phyloP scores from a whole-genome alignment of 2,329 filamentous ascomycete genomes.

The Colletotrichum sp. region DNA sequence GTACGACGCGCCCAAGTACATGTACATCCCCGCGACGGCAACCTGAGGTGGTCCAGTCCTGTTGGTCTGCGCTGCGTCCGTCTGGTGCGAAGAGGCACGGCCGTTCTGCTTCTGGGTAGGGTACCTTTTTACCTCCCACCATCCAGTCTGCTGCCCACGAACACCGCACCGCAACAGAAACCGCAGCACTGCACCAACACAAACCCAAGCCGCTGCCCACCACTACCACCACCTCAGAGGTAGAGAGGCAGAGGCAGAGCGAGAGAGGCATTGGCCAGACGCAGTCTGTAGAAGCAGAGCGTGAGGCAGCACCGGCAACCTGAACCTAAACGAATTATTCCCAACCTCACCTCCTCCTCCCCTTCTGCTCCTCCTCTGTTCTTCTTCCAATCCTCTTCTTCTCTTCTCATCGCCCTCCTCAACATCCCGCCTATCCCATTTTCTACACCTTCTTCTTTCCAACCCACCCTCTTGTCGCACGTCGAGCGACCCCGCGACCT shows the following conservation, averaged over 20 bases:
- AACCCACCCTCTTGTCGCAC: slow-evolving; percentile 6
- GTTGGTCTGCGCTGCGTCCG: neutral
- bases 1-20: neutral
- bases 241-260: neutral
- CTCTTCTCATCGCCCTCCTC: neutral
- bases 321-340: slow-evolving; percentile 17
- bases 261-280: neutral
- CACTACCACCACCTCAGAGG: neutral
- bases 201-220: neutral
- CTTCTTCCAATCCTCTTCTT: neutral
- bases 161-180: neutral
- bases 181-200: neutral
- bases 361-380: neutral
- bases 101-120: neutral
- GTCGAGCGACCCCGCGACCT: slow-evolving; percentile 14
- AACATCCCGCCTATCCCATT: neutral
- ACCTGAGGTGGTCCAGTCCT: slow-evolving; percentile 11
- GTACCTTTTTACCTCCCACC: neutral
- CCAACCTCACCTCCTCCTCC: slow-evolving; percentile 16
- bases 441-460: slow-evolving; percentile 2
- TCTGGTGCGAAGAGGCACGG: slow-evolving; percentile 5
- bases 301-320: slow-evolving; percentile 8
- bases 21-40: neutral
- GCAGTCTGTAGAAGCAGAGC: neutral
- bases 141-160: neutral